These are phyloP conservation scores for Trichomonas tenax DNA, from an alignment of 208 protist species.

Conservation along the genomic window DNA sequence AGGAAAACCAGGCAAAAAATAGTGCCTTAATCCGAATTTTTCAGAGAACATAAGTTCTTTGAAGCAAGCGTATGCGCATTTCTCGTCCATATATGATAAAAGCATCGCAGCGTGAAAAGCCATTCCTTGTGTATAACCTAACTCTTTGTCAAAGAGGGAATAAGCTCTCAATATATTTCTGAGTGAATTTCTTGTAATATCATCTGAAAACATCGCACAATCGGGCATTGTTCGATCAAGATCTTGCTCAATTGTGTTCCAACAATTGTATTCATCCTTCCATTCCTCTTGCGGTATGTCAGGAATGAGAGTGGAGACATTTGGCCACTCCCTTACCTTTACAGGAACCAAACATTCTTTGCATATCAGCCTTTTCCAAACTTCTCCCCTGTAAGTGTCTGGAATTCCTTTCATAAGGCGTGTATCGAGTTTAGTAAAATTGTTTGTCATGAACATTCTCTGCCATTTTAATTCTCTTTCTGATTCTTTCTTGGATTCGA, in stretches of 20 bases:
- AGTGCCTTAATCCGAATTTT: neutral
- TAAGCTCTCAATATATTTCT: neutral
- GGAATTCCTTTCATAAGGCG: constrained; percentile 7
- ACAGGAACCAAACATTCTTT: neutral
- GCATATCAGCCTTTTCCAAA: neutral
- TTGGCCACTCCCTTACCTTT: neutral
- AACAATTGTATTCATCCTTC: neutral
- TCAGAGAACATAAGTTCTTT: neutral
- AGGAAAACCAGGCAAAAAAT: neutral
- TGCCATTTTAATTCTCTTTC: neutral
- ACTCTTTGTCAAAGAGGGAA: neutral
- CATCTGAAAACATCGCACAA: neutral
- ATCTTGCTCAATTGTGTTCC: neutral
- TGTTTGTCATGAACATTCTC: neutral
- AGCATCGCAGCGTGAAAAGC: neutral
- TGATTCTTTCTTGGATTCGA: constrained; percentile 1
- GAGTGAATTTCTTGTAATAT: neutral
- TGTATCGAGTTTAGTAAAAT: neutral
- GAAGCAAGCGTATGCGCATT: neutral
- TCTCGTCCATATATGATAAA: neutral
- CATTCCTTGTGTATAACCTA: neutral
- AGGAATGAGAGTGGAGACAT: neutral
- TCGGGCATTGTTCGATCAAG: neutral
- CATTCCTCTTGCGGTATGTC: neutral
- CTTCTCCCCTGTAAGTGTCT: neutral